Percentiles rank a stretch among this genome's conserved stretches.
Evolutionary conservation across 495 filamentous ascomycete species (phyloP).

Genomic region (Bryoglossum gracile): DNA sequence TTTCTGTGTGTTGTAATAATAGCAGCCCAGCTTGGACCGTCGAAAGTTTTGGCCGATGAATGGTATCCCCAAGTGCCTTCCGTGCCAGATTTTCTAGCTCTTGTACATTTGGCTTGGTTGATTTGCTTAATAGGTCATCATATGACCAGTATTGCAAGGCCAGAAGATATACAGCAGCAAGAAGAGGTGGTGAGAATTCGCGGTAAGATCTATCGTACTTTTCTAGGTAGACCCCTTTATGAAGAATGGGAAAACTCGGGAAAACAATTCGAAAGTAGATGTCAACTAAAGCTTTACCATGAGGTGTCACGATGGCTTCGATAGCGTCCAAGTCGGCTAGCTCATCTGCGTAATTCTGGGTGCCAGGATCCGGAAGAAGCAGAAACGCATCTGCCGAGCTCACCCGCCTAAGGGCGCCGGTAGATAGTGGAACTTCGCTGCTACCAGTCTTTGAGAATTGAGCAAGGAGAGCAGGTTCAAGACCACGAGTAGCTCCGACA

Average conservation of each 20-base stretch:
- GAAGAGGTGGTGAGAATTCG: slow-evolving; percentile 72
- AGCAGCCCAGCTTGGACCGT: slow-evolving; percentile 87
- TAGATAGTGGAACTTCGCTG: slow-evolving; percentile 56
- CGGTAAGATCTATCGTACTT: slow-evolving; percentile 69
- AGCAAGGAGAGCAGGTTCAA: slow-evolving; percentile 63
- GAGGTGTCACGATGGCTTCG: slow-evolving; percentile 71
- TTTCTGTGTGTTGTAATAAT: slow-evolving; percentile 80
- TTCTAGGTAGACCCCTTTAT: slow-evolving; percentile 80
- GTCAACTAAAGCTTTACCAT: slow-evolving; percentile 73
- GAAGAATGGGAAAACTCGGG: slow-evolving; percentile 81
- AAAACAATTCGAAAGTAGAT: slow-evolving; percentile 85
- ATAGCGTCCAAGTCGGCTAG: slow-evolving; percentile 67
- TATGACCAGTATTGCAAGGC: slow-evolving; percentile 83
- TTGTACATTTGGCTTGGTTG: slow-evolving; percentile 64
- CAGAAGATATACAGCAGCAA: slow-evolving; percentile 84
- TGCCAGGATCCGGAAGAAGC: slow-evolving; percentile 58
- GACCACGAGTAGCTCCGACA: slow-evolving; percentile 62
- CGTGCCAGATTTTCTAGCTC: slow-evolving; percentile 71
- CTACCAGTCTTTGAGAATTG: slow-evolving; percentile 57
- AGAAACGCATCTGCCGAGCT: slow-evolving; percentile 79
- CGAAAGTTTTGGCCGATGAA: slow-evolving; percentile 81
- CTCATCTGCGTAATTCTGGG: slow-evolving; percentile 52
- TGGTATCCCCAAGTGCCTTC: slow-evolving; percentile 62
- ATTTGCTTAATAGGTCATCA: slow-evolving; percentile 54
- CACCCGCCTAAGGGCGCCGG: slow-evolving; percentile 66